Percentiles rank a stretch among this genome's conserved stretches.
Evolutionary conservation across 2,329 filamentous ascomycete species (phyloP).

Genomic region (Eutypella sp.): DNA sequence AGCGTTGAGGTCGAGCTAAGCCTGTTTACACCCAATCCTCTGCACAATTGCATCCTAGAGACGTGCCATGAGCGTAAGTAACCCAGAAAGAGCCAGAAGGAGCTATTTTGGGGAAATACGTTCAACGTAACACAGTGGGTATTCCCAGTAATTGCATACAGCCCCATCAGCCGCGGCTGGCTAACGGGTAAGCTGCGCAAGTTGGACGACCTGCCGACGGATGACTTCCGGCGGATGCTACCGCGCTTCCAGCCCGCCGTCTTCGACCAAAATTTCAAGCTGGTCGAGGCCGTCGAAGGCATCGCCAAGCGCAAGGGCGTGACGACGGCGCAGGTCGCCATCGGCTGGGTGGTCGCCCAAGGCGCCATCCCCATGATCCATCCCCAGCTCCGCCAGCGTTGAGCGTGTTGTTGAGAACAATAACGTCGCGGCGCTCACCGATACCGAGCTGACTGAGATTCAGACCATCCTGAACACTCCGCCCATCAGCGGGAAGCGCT

Average conservation of each 20-base stretch:
- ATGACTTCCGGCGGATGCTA: constrained; percentile 37
- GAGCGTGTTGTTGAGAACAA: constrained; percentile 44
- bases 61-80: constrained; percentile 37
- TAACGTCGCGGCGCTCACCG: constrained; percentile 29
- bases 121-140: constrained; percentile 30
- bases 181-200: constrained; percentile 45
- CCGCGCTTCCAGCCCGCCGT: constrained; percentile 47
- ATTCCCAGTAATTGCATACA: constrained; percentile 58
- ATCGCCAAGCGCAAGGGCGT: constrained; percentile 43
- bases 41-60: constrained; percentile 33
- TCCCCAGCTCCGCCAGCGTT: constrained; percentile 25
- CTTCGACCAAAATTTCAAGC: constrained; percentile 48
- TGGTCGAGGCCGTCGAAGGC: constrained; percentile 42
- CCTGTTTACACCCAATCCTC: constrained; percentile 36
- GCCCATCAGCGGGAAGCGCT: constrained; percentile 6
- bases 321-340: constrained; percentile 47
- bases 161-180: constrained; percentile 44
- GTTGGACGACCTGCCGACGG: constrained; percentile 41
- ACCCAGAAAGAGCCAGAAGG: neutral
- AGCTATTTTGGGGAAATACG: constrained; percentile 27
- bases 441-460: constrained; percentile 33
- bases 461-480: constrained; percentile 18
- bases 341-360: constrained; percentile 45
- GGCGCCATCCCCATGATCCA: constrained; percentile 43
- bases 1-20: constrained; percentile 43